Conservation (phyloP, 176 grass and related monocot genomes). For the Olyra latifolia region DNA sequence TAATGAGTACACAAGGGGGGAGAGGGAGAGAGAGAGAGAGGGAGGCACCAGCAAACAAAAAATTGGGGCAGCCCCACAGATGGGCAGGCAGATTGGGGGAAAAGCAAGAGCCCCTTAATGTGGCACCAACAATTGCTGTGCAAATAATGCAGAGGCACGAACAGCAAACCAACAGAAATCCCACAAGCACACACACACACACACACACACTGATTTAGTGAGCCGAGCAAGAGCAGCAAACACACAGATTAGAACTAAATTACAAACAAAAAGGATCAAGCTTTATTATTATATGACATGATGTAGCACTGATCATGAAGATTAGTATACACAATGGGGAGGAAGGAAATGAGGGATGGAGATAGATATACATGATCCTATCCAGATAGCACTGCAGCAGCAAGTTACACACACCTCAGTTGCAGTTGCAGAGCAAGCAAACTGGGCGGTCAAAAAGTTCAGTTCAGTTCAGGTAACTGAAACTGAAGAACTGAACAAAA, state of each 20-base stretch:
- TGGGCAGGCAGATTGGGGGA: not conserved
- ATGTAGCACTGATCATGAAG: not conserved
- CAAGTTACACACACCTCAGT: conserved; percentile 39
- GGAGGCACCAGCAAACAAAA: not conserved
- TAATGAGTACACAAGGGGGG: not conserved
- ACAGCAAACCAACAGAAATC: conserved; percentile 38
- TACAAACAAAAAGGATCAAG: not conserved
- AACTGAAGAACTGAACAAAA: not conserved
- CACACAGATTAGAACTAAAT: not conserved
- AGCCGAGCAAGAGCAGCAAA: not conserved
- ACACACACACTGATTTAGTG: not conserved
- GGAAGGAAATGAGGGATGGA: not conserved
- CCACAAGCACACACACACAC: conserved; percentile 18
- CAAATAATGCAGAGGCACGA: conserved; percentile 28
- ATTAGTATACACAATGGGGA: not conserved
- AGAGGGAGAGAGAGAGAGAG: not conserved
- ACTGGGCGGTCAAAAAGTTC: conserved; percentile 35
- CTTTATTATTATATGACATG: not conserved
- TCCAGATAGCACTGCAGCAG: not conserved
- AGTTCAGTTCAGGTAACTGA: not conserved
- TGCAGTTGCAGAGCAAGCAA: conserved; percentile 10
- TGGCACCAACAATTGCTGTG: conserved; percentile 22
- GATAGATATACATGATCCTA: not conserved
- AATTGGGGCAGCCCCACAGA: not conserved
- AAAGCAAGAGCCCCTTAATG: conserved; percentile 1